Evolutionary conservation across 495 filamentous ascomycete genomes (phyloP), one percentile per base, ranked within the genome.

Genomic region (Astrothelium macrocarpum): DNA sequence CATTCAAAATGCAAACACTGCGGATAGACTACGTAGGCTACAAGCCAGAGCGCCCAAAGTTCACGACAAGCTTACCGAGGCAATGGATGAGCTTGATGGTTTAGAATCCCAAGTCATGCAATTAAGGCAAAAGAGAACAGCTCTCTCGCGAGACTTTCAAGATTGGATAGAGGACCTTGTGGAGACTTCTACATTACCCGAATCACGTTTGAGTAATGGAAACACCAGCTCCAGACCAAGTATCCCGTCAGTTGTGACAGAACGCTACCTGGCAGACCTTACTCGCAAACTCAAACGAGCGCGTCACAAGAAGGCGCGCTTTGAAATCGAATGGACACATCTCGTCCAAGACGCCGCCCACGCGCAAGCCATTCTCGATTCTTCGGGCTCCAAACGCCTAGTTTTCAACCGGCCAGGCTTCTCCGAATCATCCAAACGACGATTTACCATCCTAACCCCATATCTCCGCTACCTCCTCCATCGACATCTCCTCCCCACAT

Each of bases 151-250:
- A 56, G 82, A 88, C 53, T 94, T 91, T 73, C 85, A 88, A 64
- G 93, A 95, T 62, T 98, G 94, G 94, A 94, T 98, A 66, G 93
- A 96, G 65, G 94, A 88, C 60, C 77, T 98, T 25, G 85, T 84
- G 1, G 94, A 96, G 64, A 82, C 85, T 58, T 82, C 84, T 20
- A 84, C 82, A 60, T 72, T 89, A 7, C 84, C 87, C 2, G 87
- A 91, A 62, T 80, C 82, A 26, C 79, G 84, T 34, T 36, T 32
- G 16, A 53, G 56, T 14, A 61, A 64, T 2, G 62, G 61, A 2
- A 42, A 64, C 28, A 64, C 74, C 43, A 75, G 76, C 59, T 75
- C 79, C 18, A 71, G 75, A 76, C 60, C 74, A 68, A 74, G 74
- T 78, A 70, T 87, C 11, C 94, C 93, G 1, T 84, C 87, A 18